Evolutionary conservation across 225 moss, liverwort and hornwort species (phyloP).

Genomic region (Pleurozium schreberi): DNA sequence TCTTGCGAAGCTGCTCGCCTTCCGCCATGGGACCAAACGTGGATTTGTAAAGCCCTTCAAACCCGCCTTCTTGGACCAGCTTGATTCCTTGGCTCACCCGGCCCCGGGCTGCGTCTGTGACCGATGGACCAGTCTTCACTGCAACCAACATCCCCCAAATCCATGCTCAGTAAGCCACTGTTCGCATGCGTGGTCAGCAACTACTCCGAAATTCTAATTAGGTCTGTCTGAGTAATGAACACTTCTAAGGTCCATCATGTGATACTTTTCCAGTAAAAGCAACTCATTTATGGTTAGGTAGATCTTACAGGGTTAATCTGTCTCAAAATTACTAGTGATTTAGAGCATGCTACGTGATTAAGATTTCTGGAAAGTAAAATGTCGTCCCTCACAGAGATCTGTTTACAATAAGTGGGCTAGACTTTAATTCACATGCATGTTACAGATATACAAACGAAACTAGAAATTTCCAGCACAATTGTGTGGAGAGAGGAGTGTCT

Average conservation of each 20-base stretch:
- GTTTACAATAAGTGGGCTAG: background rate
- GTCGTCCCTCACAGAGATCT: background rate
- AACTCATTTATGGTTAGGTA: background rate
- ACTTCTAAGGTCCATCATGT: background rate
- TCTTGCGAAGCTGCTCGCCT: constrained; percentile 66
- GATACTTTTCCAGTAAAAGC: background rate
- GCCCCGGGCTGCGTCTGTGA: constrained; percentile 65
- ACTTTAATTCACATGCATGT: background rate
- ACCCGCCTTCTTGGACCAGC: constrained; percentile 69
- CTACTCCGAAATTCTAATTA: background rate
- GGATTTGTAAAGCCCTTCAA: constrained; percentile 56
- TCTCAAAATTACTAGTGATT: background rate
- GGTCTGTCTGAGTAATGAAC: background rate
- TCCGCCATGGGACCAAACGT: constrained; percentile 42
- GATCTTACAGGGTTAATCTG: no score
- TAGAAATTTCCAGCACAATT: background rate
- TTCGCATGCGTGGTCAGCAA: background rate
- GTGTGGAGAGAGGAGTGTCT: background rate
- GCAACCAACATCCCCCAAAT: constrained; percentile 3
- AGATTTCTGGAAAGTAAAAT: background rate
- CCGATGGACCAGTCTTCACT: constrained; percentile 65
- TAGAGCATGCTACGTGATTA: background rate
- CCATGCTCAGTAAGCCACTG: background rate
- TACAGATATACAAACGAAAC: background rate
- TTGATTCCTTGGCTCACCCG: constrained; percentile 59